Base-by-base conservation (phyloP, 2,329 filamentous ascomycete species). In the Zasmidium angulare region DNA sequence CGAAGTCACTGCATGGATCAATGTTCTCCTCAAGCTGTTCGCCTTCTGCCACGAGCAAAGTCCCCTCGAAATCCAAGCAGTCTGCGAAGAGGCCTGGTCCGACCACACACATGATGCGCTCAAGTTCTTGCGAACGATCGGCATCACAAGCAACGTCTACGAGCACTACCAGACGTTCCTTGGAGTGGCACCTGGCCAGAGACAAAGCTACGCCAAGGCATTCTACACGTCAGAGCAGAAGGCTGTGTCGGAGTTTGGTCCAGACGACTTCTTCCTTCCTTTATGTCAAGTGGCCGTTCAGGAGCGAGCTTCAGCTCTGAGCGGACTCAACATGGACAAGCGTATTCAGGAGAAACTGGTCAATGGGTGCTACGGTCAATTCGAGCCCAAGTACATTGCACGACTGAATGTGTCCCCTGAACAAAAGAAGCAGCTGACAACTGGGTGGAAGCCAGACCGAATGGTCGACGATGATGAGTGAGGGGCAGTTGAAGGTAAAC, bases 1-100 rank as follows among this genome's bases (percentile, higher is more conserved):
- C 1, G 66, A 69, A 22, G 60, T 71, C 10, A 55, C 67, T 3
- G 61, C 71, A 21, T 74, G 71, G 70, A 59, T 71, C 23, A 61
- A 63, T 23, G 58, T 73, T 10, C 53, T 67, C 6, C 12, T 54
- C 2, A 22, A 43, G 19, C 20, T 66, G 0, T 47, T 63, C 19
- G 22, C 24, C 2, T 61, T 55, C 56, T 56, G 60, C 12, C 59
- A 66, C 46, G 26, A 55, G 26, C 56, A 48, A 14, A 20, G 19
- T 11, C 6, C 53, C 19, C 49, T 46, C 12, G 43, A 53, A 10
- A 50, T 58, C n/a, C 29, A 43, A 3, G 29, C 49, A 3, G 21
- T 58, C 20, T 61, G 58, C 23, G 48, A 56, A 3, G 19, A 43
- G n/a, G 43, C 49, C 19, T 65, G 53, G 56, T 12, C 36, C 7